These are phyloP conservation scores for Dioscorea alata DNA, from an alignment of 106 monocot species.

Conservation along the genomic window DNA sequence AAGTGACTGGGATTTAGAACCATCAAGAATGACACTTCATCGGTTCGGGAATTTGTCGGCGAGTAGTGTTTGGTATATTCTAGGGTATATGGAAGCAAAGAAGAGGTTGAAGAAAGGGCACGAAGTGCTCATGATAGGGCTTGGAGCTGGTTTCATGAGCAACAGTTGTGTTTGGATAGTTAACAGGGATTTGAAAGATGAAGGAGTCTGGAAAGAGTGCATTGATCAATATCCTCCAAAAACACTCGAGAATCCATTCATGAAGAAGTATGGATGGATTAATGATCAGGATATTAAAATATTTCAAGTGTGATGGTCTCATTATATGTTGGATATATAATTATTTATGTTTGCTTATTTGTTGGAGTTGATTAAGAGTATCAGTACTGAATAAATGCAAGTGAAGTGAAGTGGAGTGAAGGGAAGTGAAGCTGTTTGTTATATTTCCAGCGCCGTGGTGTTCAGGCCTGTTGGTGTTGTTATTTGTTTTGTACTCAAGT, in stretches of 20 bases:
- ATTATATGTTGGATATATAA: no score
- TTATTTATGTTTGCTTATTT: no score
- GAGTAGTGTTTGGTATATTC: slow-evolving; percentile 87
- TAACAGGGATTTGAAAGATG: slow-evolving; percentile 31
- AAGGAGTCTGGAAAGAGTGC: slow-evolving; percentile 66
- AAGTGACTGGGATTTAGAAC: slow-evolving; percentile 54
- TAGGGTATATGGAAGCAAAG: slow-evolving; percentile 89
- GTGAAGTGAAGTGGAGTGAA: no score
- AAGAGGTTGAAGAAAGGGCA: slow-evolving; percentile 45
- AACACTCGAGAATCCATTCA: slow-evolving; percentile 50
- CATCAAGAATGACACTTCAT: slow-evolving; percentile 91
- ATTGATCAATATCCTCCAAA: slow-evolving; percentile 54
- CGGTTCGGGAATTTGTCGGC: slow-evolving; percentile 91
- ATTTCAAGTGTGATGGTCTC: no score
- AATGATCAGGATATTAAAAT: slow-evolving; percentile 5
- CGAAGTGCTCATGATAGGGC: slow-evolving; percentile 67
- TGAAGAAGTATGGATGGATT: slow-evolving; percentile 69
- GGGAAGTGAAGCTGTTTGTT: no score
- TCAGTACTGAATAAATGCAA: no score
- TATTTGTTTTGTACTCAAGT: no score
- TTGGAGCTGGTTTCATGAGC: slow-evolving; percentile 75
- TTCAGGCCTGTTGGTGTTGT: no score
- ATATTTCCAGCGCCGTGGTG: no score
- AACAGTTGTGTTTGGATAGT: slow-evolving; percentile 77
- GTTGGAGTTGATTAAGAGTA: no score